Conservation (phyloP, 164 flowering plant species). For the Buxus sempervirens region DNA sequence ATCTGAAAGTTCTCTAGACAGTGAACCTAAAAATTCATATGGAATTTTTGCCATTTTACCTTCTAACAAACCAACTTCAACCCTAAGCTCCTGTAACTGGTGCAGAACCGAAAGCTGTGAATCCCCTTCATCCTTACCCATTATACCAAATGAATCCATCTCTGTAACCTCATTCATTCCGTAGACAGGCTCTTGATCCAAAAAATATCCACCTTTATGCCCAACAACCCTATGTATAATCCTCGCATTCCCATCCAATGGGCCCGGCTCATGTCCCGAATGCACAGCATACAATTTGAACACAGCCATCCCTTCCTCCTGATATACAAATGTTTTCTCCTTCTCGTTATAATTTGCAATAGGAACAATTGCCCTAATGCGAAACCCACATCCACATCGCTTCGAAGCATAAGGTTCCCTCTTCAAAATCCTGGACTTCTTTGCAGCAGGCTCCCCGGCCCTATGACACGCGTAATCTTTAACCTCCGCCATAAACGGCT, state of each 20-base stretch:
- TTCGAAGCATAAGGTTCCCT: constrained; percentile 76
- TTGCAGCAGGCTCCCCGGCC: constrained; percentile 73
- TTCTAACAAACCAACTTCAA: constrained; percentile 67
- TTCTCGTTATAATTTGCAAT: constrained; percentile 75
- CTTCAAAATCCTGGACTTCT: constrained; percentile 62
- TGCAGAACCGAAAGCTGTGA: constrained; percentile 58
- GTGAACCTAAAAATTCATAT: constrained; percentile 44
- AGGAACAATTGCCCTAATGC: constrained; percentile 82
- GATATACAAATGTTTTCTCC: constrained; percentile 78
- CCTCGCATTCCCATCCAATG: constrained; percentile 84
- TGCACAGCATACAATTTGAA: constrained; percentile 87
- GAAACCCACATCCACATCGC: constrained; percentile 79
- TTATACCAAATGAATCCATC: constrained; percentile 48
- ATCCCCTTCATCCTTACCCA: constrained; percentile 65
- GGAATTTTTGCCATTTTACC: constrained; percentile 61
- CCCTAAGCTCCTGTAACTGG: constrained; percentile 72
- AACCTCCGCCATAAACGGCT: constrained; percentile 90
- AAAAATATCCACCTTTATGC: constrained; percentile 51
- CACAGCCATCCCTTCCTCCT: constrained; percentile 77
- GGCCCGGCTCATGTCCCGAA: constrained; percentile 87
- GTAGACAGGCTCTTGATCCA: constrained; percentile 70
- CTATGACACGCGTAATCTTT: constrained; percentile 87
- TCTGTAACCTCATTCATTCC: constrained; percentile 78
- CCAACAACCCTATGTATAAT: constrained; percentile 84
- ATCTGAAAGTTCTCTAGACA: constrained; percentile 74